Percentiles rank a stretch among this genome's conserved stretches.
These are phyloP conservation scores for Aspergillus glaucus DNA, from an alignment of 2,329 filamentous ascomycete species.

Conservation along the genomic window DNA sequence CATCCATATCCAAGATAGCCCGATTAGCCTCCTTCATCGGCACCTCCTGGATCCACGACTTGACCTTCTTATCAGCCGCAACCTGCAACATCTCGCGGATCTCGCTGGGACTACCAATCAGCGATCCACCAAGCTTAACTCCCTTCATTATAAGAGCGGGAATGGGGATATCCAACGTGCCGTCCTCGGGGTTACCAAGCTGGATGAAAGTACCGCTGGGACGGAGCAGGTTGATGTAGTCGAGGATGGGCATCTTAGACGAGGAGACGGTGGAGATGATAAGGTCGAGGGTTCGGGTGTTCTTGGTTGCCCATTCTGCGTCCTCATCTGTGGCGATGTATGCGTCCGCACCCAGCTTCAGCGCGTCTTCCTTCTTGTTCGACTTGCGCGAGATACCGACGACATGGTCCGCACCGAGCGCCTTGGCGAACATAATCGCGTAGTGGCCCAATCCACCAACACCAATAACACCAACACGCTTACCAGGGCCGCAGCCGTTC, in stretches of 20 bases:
- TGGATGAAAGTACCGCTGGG: slow-evolving; percentile 58
- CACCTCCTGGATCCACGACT: slow-evolving; percentile 38
- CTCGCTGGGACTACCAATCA: slow-evolving; percentile 35
- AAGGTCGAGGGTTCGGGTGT: slow-evolving; percentile 47
- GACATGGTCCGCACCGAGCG: slow-evolving; percentile 61
- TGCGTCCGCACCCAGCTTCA: slow-evolving; percentile 50
- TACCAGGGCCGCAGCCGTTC: slow-evolving; percentile 64
- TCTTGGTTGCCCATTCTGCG: slow-evolving; percentile 45
- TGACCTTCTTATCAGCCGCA: slow-evolving; percentile 33
- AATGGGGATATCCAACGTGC: slow-evolving; percentile 47
- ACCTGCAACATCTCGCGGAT: slow-evolving; percentile 42
- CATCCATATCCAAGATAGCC: slow-evolving; percentile 40
- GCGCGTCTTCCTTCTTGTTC: slow-evolving; percentile 47
- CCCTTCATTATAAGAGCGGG: slow-evolving; percentile 51
- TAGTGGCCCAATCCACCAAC: slow-evolving; percentile 71
- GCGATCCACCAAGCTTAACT: slow-evolving; percentile 45
- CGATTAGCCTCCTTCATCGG: slow-evolving; percentile 41
- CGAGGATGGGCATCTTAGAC: slow-evolving; percentile 51
- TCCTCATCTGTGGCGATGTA: slow-evolving; percentile 55
- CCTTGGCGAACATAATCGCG: slow-evolving; percentile 63
- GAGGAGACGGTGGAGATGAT: slow-evolving; percentile 53
- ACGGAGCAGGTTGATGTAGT: slow-evolving; percentile 57
- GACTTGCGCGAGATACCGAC: slow-evolving; percentile 50
- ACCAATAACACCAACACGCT: slow-evolving; percentile 65
- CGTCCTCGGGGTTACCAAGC: slow-evolving; percentile 60